Percentiles rank a stretch among this genome's conserved stretches.
phyloP scores from a whole-genome alignment of 2,329 filamentous ascomycete species.

The Cordyceps pruinosa region DNA sequence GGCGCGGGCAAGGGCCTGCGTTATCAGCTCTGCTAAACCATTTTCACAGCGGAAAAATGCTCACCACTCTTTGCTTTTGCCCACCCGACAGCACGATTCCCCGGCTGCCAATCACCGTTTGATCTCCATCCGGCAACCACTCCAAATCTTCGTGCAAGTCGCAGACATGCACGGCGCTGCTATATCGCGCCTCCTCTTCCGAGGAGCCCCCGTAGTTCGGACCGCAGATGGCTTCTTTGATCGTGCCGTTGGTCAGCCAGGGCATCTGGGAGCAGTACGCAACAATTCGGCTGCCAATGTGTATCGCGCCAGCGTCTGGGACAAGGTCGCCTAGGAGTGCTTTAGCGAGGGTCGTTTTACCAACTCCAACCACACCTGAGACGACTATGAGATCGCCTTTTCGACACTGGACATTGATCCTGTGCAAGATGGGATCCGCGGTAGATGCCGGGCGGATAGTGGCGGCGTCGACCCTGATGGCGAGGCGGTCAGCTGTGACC shows the following conservation, averaged over 20 bases:
- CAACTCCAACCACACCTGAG: background rate
- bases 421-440: background rate
- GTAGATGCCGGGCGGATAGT: background rate
- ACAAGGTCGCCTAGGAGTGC: background rate
- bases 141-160: constrained; percentile 13
- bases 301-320: background rate
- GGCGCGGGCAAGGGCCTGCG: constrained; percentile 22
- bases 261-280: constrained; percentile 16
- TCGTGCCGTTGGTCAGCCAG: constrained; percentile 15
- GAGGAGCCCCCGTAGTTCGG: background rate
- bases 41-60: too few species aligned
- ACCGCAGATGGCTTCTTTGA: constrained; percentile 16
- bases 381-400: background rate
- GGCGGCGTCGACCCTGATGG: background rate
- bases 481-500: too few species aligned
- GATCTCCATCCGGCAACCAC: constrained; percentile 13
- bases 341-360: constrained; percentile 3
- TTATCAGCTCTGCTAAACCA: too few species aligned
- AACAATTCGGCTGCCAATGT: background rate
- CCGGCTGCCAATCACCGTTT: background rate
- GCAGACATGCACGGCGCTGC: constrained; percentile 11
- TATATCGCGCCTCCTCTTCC: constrained; percentile 14
- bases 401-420: background rate
- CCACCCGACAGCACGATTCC: constrained; percentile 19
- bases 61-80: constrained; percentile 20